Evolutionary conservation across 345 rosid species (phyloP).

Genomic region (Pistacia vera): DNA sequence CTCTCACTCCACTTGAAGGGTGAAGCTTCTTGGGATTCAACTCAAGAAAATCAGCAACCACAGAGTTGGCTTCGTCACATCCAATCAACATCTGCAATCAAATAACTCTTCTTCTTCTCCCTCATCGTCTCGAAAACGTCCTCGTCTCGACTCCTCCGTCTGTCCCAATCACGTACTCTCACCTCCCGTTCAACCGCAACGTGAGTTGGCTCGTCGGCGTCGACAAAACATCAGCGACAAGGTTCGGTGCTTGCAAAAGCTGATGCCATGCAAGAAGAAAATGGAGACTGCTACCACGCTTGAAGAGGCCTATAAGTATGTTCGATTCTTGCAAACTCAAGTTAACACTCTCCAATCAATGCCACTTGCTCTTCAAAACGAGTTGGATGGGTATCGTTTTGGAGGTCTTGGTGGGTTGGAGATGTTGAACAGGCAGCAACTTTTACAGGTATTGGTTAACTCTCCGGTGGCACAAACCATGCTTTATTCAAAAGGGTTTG

Average conservation of each 20-base stretch:
- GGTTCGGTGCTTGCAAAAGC: constrained; percentile 51
- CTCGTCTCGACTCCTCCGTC: no score
- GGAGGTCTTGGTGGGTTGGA: constrained; percentile 18
- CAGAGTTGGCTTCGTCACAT: constrained; percentile 61
- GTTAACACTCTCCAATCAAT: constrained; percentile 47
- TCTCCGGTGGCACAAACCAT: constrained; percentile 47
- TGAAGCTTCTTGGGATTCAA: constrained; percentile 35
- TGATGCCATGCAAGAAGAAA: constrained; percentile 62
- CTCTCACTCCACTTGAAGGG: constrained; percentile 40
- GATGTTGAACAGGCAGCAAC: constrained; percentile 48
- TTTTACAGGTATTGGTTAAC: constrained; percentile 44
- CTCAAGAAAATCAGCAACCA: constrained; percentile 41
- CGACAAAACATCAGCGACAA: constrained; percentile 45
- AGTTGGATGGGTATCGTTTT: background rate
- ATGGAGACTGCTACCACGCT: constrained; percentile 53
- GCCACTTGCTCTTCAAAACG: constrained; percentile 31
- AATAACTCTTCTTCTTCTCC: no score
- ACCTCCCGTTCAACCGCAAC: no score
- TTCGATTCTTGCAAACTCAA: constrained; percentile 61
- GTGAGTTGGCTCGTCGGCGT: constrained; percentile 1
- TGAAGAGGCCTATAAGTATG: constrained; percentile 61
- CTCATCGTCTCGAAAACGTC: no score
- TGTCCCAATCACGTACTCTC: no score
- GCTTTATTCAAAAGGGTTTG: constrained; percentile 48
- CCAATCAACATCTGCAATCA: constrained; percentile 43